Base-by-base conservation (phyloP, 768 basidiomycete species). In the Suillus spraguei region DNA sequence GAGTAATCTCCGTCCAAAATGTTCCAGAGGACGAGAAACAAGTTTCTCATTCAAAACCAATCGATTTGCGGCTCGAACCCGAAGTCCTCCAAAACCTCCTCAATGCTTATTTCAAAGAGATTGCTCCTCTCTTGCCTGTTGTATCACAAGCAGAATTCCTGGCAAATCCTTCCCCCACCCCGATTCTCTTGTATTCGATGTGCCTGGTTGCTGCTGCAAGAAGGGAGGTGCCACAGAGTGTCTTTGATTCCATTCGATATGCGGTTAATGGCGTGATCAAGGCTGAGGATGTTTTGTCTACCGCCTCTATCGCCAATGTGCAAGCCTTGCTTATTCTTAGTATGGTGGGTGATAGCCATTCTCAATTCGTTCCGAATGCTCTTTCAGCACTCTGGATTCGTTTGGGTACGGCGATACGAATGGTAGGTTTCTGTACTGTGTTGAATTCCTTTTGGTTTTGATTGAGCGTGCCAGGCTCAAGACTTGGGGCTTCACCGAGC, bases 401-500 rank as follows among this genome's bases (percentile, higher is more conserved):
- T 50, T 79, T 94, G 28, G 94, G 94, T n/a, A 83, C 88, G 33
- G 92, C 94, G n/a, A 89, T 96, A 66, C 84, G 95, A 69, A 95
- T 98, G 97, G 91, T 92, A 63, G 68, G 87, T 78, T n/a, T 64
- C 66, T 61, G 64, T 61, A 33, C 38, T 54, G 24, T n/a, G 35
- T 50, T 35, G 24, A 8, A 55, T 33, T 22, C 28, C 36, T 28
- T 60, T 64, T 60, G 61, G 58, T 38, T 64, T 64, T 75, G 52
- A 68, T 63, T 59, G 60, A 17, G 62, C 7, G 20, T 16, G 65
- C 35, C 66, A 95, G 95, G 97, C 97, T 5, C 97, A 99, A 79
- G 97, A 99, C 72, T 82, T 99, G 35, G 97, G 97, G 4, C 77
- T 99, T 59, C 97, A 99, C 75, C 86, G 97, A 32, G 93, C 96